phyloP scores from a whole-genome alignment of 495 filamentous ascomycete species.

The Xylaria curta region DNA sequence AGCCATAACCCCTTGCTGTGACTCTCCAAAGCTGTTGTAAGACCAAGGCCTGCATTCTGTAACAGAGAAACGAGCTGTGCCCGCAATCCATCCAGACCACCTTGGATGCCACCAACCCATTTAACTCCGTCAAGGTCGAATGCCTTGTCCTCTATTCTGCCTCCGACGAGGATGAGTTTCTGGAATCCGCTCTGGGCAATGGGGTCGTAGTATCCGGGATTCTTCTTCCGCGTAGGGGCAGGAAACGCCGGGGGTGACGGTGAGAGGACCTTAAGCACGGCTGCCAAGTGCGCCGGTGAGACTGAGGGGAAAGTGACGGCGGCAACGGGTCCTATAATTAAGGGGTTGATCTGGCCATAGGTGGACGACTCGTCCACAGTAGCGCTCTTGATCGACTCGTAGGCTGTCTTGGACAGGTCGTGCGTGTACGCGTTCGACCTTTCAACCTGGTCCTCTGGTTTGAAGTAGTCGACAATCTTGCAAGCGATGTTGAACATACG shows the following conservation, averaged over 20 bases:
- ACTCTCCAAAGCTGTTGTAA: slow-evolving; percentile 77
- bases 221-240: slow-evolving; percentile 72
- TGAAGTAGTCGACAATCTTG: slow-evolving; percentile 84
- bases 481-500: slow-evolving; percentile 86
- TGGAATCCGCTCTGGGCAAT: slow-evolving; percentile 77
- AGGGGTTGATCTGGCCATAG: slow-evolving; percentile 68
- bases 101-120: slow-evolving; percentile 85
- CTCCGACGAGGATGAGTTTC: slow-evolving; percentile 86
- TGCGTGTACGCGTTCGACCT: slow-evolving; percentile 68
- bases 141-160: slow-evolving; percentile 78
- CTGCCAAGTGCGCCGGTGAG: slow-evolving; percentile 80
- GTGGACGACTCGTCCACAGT: slow-evolving; percentile 57
- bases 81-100: slow-evolving; percentile 80
- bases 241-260: slow-evolving; percentile 76
- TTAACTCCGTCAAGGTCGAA: slow-evolving; percentile 81
- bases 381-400: slow-evolving; percentile 61
- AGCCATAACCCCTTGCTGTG: slow-evolving; percentile 80
- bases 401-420: slow-evolving; percentile 73
- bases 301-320: slow-evolving; percentile 81
- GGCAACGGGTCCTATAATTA: slow-evolving; percentile 81
- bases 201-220: slow-evolving; percentile 80
- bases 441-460: slow-evolving; percentile 60
- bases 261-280: slow-evolving; percentile 74
- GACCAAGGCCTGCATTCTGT: slow-evolving; percentile 72
- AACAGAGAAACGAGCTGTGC: slow-evolving; percentile 80